Percentiles rank a stretch among this genome's conserved stretches.
Conservation (phyloP, 1,139 yeast genomes). For the Geotrichum siamense region DNA sequence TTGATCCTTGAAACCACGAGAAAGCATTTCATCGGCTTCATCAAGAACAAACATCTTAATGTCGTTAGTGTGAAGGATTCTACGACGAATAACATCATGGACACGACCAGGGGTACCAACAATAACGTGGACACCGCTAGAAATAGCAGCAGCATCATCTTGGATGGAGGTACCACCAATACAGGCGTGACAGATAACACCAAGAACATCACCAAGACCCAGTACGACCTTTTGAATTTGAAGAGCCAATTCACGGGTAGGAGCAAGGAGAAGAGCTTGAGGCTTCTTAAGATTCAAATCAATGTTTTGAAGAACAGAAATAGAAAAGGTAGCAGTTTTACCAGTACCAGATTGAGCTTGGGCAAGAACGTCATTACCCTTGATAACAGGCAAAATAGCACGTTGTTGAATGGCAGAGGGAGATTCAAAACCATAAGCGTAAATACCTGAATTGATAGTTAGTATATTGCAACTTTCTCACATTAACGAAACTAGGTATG, state of each 20-base stretch:
- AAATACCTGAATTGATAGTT: slow-evolving; percentile 49
- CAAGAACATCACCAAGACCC: slow-evolving; percentile 89
- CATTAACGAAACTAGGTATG: too few species aligned
- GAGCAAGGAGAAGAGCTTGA: slow-evolving; percentile 90
- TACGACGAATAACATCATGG: slow-evolving; percentile 92
- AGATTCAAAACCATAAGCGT: slow-evolving; percentile 90
- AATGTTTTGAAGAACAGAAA: slow-evolving; percentile 91
- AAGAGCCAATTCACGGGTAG: slow-evolving; percentile 97
- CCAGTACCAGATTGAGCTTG: slow-evolving; percentile 99
- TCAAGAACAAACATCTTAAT: slow-evolving; percentile 96
- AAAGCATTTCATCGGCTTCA: slow-evolving; percentile 98
- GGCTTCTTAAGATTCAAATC: slow-evolving; percentile 42
- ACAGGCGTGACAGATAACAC: slow-evolving; percentile 93
- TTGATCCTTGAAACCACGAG: slow-evolving; percentile 96
- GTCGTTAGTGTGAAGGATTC: slow-evolving; percentile 80
- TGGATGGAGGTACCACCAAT: slow-evolving; percentile 95
- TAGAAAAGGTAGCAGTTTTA: slow-evolving; percentile 98
- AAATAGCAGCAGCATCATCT: slow-evolving; percentile 89
- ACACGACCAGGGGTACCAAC: slow-evolving; percentile 99
- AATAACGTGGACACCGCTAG: slow-evolving; percentile 89
- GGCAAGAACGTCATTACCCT: slow-evolving; percentile 94
- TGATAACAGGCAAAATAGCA: slow-evolving; percentile 93
- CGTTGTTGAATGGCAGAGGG: slow-evolving; percentile 99
- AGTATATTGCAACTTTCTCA: neutral
- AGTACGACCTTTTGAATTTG: slow-evolving; percentile 96